Conservation (phyloP, 164 flowering plant genomes). For the Macadamia integrifolia region DNA sequence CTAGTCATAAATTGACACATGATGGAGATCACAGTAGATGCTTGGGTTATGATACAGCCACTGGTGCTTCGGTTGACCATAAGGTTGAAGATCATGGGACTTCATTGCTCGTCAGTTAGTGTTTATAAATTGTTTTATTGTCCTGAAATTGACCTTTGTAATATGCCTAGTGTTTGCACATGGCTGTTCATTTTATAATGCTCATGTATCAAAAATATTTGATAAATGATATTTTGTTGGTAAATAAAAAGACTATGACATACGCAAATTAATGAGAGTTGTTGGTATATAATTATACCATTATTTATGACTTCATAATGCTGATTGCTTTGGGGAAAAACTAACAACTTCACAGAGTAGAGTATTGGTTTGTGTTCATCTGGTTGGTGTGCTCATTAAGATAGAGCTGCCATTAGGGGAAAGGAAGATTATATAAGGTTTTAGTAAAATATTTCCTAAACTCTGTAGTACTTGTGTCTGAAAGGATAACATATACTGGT, state of each 20-base stretch:
- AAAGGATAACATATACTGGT: too few species aligned
- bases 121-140: too few species aligned
- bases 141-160: background rate
- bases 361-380: too few species aligned
- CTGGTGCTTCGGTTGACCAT: constrained; percentile 22
- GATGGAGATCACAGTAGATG: constrained; percentile 30
- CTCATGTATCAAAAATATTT: too few species aligned
- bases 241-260: too few species aligned
- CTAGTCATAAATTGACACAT: constrained; percentile 22
- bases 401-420: background rate
- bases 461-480: too few species aligned
- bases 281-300: too few species aligned
- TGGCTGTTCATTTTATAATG: background rate
- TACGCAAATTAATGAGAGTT: too few species aligned
- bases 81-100: constrained; percentile 36
- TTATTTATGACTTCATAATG: too few species aligned
- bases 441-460: background rate
- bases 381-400: background rate
- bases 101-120: background rate
- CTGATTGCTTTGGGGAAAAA: too few species aligned
- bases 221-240: too few species aligned
- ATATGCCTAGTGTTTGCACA: background rate
- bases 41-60: constrained; percentile 24
- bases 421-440: background rate
- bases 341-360: too few species aligned